Evolutionary conservation across 1,139 yeast species (phyloP), one percentile per base, ranked within the genome.

Genomic region (Yamadazyma atmosphaerica): DNA sequence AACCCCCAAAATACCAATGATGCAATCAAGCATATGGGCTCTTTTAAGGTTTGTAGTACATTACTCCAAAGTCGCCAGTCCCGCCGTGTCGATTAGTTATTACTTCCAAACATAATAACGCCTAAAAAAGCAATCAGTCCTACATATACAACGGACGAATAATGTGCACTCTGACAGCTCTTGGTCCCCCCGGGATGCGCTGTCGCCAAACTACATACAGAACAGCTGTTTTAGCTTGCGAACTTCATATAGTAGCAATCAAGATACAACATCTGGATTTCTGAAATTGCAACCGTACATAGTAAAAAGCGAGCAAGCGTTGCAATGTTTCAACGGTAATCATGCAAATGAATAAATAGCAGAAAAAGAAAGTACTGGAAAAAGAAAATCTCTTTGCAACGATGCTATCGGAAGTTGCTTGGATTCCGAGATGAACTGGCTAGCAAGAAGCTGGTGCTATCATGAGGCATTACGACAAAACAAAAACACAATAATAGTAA

Each of bases 101-200:
- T 11, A 26, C 29, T 12, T n/a, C n/a, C n/a, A n/a, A n/a, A n/a
- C n/a, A n/a, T n/a, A n/a, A n/a, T n/a, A n/a, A n/a, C n/a, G n/a
- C n/a, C n/a, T n/a, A n/a, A n/a, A n/a, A n/a, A n/a, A n/a, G n/a
- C n/a, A n/a, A n/a, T n/a, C n/a, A n/a, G n/a, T n/a, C n/a, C n/a
- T n/a, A n/a, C n/a, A n/a, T n/a, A n/a, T n/a, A n/a, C n/a, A n/a
- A n/a, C 31, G 31, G 31, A 28, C 15, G 31, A 28, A 28, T 28
- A 28, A 28, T 28, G 16, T 28, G 31, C 31, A 28, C 31, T 14
- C 31, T 15, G 10, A 22, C 11, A 5, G 28, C 22, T 6, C 22
- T 7, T 14, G 12, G 19, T n/a, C 12, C 13, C n/a, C 19, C 31
- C n/a, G 31, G 31, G 21, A 9, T 16, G 21, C 31, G n/a, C 4